Evolutionary conservation across 192 early-diverging fungal species (phyloP).

Genomic region (Paraglomus occultum): DNA sequence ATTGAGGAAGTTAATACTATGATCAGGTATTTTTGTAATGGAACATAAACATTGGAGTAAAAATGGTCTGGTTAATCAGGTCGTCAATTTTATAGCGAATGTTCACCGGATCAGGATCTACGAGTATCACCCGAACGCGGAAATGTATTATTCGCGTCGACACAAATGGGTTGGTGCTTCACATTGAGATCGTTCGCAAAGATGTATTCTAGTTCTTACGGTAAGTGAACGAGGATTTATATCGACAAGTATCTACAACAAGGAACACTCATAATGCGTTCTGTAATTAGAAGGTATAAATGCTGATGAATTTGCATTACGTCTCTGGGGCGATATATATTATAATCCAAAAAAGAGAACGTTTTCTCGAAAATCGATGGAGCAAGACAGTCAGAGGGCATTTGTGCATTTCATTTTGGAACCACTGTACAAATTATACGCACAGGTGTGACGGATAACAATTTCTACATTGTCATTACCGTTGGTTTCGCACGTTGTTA

Average conservation of each 20-base stretch:
- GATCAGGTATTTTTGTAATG: slow-evolving; percentile 53
- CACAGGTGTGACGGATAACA: slow-evolving; percentile 55
- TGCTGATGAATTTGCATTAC: slow-evolving; percentile 78
- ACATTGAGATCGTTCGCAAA: slow-evolving; percentile 88
- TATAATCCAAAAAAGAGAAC: slow-evolving; percentile 76
- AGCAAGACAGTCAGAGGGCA: slow-evolving; percentile 62
- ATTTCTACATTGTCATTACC: not conserved
- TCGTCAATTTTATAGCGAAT: slow-evolving; percentile 30
- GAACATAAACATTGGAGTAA: too few species aligned
- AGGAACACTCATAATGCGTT: not conserved
- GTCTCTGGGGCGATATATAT: slow-evolving; percentile 97
- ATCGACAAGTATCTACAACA: not conserved
- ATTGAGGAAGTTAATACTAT: slow-evolving; percentile 94
- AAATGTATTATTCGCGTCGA: slow-evolving; percentile 94
- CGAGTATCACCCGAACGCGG: slow-evolving; percentile 90
- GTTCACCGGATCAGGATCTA: slow-evolving; percentile 48
- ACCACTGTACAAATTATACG: slow-evolving; percentile 92
- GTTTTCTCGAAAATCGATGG: slow-evolving; percentile 73
- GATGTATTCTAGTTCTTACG: slow-evolving; percentile 81
- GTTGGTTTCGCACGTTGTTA: not conserved
- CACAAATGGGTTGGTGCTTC: slow-evolving; percentile 92
- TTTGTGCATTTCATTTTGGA: slow-evolving; percentile 97
- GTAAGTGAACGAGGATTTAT: slow-evolving; percentile 35
- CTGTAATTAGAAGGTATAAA: slow-evolving; percentile 55
- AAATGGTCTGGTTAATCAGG: not conserved